Conservation (phyloP, 371 early-diverging fungal species). For the Rhizopus microsporus region DNA sequence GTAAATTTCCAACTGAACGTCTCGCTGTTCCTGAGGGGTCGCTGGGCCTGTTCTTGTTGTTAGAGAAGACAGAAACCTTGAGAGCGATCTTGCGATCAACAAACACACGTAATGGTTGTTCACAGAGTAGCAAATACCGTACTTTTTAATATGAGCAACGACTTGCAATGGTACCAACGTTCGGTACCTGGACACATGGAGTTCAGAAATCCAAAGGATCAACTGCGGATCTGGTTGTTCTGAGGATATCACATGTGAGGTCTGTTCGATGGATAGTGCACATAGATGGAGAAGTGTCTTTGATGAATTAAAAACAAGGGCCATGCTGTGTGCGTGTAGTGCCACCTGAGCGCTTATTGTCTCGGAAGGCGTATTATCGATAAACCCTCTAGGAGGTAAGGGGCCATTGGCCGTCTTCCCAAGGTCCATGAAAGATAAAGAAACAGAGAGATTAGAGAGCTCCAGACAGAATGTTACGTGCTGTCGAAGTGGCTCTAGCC, state of each 20-base stretch:
- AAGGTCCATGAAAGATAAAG: neutral
- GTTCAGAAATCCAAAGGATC: slow-evolving; percentile 19
- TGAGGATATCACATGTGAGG: neutral
- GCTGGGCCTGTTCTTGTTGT: neutral
- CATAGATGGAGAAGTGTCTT: slow-evolving; percentile 11
- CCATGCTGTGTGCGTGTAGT: slow-evolving; percentile 10
- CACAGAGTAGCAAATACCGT: slow-evolving; percentile 16
- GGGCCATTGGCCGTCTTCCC: neutral
- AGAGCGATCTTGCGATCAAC: slow-evolving; percentile 5
- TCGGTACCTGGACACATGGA: slow-evolving; percentile 1
- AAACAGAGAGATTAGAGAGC: slow-evolving; percentile 12
- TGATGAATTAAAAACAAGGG: slow-evolving; percentile 10
- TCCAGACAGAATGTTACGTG: slow-evolving; percentile 14
- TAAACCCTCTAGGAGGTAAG: slow-evolving; percentile 1
- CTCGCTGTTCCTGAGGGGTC: too few species aligned
- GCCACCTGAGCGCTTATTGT: neutral
- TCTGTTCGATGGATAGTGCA: slow-evolving; percentile 12
- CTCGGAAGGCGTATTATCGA: slow-evolving; percentile 16
- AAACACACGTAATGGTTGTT: slow-evolving; percentile 19
- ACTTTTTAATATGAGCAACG: slow-evolving; percentile 8
- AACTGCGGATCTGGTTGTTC: slow-evolving; percentile 3
- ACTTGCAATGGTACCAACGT: neutral
- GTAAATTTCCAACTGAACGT: too few species aligned
- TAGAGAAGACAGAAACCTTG: neutral
- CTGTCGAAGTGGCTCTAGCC: neutral